Percentiles rank a stretch among this genome's conserved stretches.
Conservation (phyloP, 78 protist genomes). For the Dictyostelium firmibasis region DNA sequence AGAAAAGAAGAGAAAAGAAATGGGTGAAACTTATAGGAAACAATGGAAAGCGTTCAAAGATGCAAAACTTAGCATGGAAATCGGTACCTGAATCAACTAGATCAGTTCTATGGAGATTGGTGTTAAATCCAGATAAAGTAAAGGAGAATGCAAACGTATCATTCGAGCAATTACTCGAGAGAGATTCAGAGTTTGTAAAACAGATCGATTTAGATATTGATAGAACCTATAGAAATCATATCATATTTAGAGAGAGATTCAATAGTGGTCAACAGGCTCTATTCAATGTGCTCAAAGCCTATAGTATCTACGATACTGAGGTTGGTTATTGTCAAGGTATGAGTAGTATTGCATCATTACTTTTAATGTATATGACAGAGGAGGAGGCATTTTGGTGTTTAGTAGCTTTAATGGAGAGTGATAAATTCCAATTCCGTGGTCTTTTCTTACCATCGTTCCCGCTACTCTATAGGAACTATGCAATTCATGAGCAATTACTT, state of each 20-base stretch:
- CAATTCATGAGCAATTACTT: constrained; percentile 40
- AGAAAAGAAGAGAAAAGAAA: constrained; percentile 37
- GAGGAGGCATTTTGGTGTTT: constrained; percentile 88
- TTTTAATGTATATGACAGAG: constrained; percentile 85
- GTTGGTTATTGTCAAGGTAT: constrained; percentile 90
- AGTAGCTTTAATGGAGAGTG: constrained; percentile 56
- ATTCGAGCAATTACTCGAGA: constrained; percentile 22
- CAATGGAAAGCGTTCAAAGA: not conserved
- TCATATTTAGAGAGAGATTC: constrained; percentile 75
- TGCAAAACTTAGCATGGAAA: constrained; percentile 47
- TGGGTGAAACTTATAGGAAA: constrained; percentile 30
- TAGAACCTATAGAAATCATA: constrained; percentile 79
- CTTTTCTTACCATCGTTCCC: constrained; percentile 79
- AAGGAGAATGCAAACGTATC: not conserved
- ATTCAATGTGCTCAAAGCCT: constrained; percentile 85
- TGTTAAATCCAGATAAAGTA: constrained; percentile 4
- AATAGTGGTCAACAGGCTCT: constrained; percentile 74
- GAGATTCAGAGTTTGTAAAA: constrained; percentile 69
- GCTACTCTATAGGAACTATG: constrained; percentile 57
- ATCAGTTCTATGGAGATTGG: constrained; percentile 18
- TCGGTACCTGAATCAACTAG: constrained; percentile 39
- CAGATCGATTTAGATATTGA: constrained; percentile 87
- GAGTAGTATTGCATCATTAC: constrained; percentile 78
- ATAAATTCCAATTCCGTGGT: constrained; percentile 58
- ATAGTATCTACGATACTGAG: constrained; percentile 76